Evolutionary conservation across 208 protist genomes (phyloP).

Genomic region (Porcisia hertigi): DNA sequence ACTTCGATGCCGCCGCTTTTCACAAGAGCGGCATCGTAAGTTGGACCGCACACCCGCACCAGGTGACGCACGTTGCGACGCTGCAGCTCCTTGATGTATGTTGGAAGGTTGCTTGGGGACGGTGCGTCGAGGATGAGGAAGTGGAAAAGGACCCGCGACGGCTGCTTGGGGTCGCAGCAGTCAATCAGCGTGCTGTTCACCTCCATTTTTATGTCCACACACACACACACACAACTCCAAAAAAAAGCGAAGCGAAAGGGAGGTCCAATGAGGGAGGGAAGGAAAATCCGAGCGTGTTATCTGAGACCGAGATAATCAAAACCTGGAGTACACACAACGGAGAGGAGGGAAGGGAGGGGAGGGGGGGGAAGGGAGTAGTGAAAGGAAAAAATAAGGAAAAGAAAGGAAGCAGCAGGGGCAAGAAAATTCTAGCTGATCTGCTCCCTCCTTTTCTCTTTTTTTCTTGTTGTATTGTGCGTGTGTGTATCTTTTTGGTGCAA

Average conservation of each 20-base stretch:
- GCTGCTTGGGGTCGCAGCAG: constrained; percentile 58
- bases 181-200: constrained; percentile 80
- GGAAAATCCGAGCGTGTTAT: constrained; percentile 1
- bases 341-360: no score
- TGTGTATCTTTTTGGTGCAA: background rate
- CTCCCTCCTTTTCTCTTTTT: no score
- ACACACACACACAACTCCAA: constrained; percentile 1
- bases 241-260: constrained; percentile 4
- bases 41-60: constrained; percentile 87
- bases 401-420: no score
- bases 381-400: no score
- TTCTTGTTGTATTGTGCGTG: no score
- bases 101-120: constrained; percentile 82
- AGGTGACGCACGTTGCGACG: constrained; percentile 76
- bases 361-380: background rate
- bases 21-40: constrained; percentile 72
- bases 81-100: constrained; percentile 91
- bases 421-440: no score
- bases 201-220: no score
- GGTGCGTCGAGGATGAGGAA: constrained; percentile 90
- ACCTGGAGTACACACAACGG: background rate
- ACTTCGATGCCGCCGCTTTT: constrained; percentile 75
- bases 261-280: background rate
- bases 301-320: no score
- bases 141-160: constrained; percentile 50